These are phyloP conservation scores for Gentiana straminea DNA, from an alignment of 257 asterid genomes.

Conservation along the genomic window DNA sequence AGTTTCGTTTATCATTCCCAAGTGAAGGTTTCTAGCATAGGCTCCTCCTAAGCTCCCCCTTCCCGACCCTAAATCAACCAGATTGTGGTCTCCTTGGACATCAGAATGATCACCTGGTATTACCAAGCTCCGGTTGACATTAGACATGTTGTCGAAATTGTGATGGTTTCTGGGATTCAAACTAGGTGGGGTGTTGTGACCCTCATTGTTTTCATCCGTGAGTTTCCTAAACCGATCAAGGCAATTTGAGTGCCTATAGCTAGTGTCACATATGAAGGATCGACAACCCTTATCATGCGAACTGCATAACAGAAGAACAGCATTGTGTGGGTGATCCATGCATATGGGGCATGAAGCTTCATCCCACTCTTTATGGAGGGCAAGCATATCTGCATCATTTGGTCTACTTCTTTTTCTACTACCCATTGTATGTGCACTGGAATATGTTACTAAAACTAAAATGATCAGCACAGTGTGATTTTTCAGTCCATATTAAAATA, in stretches of 20 bases:
- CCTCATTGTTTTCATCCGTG: slow-evolving; percentile 34
- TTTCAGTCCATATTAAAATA: slow-evolving; percentile 6
- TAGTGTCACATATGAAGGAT: slow-evolving; percentile 86
- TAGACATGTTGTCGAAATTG: slow-evolving; percentile 8
- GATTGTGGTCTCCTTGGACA: slow-evolving; percentile 9
- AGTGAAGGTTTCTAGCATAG: slow-evolving; percentile 9
- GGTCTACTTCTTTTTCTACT: slow-evolving; percentile 86
- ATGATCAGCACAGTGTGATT: slow-evolving; percentile 24
- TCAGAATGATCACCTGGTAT: slow-evolving; percentile 13
- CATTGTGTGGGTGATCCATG: slow-evolving; percentile 80
- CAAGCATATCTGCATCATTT: slow-evolving; percentile 54
- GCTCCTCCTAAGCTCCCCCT: slow-evolving; percentile 16
- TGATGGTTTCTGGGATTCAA: slow-evolving; percentile 14
- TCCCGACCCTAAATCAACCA: slow-evolving; percentile 8
- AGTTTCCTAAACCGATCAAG: slow-evolving; percentile 78
- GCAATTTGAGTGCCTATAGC: slow-evolving; percentile 87
- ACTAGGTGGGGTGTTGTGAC: slow-evolving; percentile 14
- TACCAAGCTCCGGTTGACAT: slow-evolving; percentile 17
- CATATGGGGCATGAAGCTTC: slow-evolving; percentile 88
- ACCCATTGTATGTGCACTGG: slow-evolving; percentile 83
- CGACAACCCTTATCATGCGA: slow-evolving; percentile 85
- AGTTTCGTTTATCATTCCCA: slow-evolving; percentile 17
- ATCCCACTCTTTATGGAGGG: slow-evolving; percentile 78
- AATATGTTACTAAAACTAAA: slow-evolving; percentile 45
- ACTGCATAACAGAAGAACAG: slow-evolving; percentile 85